Evolutionary conservation across 164 flowering plant genomes (phyloP), one percentile per base, ranked within the genome.

Genomic region (Brasenia schreberi): DNA sequence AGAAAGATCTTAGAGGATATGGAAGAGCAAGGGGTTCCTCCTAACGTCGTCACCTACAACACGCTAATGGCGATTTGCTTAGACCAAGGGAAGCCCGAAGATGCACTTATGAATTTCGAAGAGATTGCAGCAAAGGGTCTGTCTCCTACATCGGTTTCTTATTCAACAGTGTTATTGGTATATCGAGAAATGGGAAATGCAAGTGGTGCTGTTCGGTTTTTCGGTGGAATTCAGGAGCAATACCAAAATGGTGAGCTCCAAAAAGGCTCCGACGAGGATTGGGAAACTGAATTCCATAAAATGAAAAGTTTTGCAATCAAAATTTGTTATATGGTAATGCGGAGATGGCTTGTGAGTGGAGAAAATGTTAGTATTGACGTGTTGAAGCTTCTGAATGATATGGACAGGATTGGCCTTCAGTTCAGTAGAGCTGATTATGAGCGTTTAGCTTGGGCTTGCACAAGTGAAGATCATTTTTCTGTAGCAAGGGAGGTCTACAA

Each of bases 381-480:
- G 61, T 73, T 95, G 80, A 84, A 80, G 71, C 87, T 95, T 72
- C 81, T 92, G 18, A 64, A 39, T 0, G 83, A 81, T 3, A 85
- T 90, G 89, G 94, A 92, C 64, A 75, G 65, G 64, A 88, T 85
- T 4, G 85, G 83, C 63, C 68, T 95, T 66, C 74, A 76, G 52
- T 83, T 69, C n/a, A 74, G 83, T 63, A 76, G 78, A 39, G 78
- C 69, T 5, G 94, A 92, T 56, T 72, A 79, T 64, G 94, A 92
- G 75, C 86, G 89, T 19, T 90, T 95, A 62, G 71, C 82, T 0
- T 90, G 99, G 97, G 97, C 97, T 11, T 95, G 99, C 67, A 87
- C 92, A 4, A 76, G 71, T 18, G 96, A 81, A 68, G 84, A 81
- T 19, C 97, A 92, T 68, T 81, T 77, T 66, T 19, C 70, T 42